Percentiles rank a stretch among this genome's conserved stretches.
Evolutionary conservation across 2,329 filamentous ascomycete species (phyloP).

Genomic region (Ophiobolus disseminans): DNA sequence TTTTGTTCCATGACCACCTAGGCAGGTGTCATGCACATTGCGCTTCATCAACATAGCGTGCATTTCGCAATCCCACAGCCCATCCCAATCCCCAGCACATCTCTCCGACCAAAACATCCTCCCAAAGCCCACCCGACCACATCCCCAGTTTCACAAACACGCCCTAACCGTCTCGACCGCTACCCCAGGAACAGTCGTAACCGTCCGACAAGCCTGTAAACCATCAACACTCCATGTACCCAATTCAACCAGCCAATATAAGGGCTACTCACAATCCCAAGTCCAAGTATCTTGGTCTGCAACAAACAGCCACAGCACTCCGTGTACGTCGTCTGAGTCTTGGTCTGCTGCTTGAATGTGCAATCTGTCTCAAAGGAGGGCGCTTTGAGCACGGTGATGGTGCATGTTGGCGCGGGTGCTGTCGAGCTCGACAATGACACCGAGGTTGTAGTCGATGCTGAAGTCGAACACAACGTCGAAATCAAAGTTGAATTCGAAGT

Average conservation of each 20-base stretch:
- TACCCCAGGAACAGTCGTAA: constrained; percentile 24
- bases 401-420: constrained; percentile 20
- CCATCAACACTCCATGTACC: constrained; percentile 3
- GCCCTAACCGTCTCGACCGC: constrained; percentile 16
- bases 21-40: no score
- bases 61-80: no score
- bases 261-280: constrained; percentile 36
- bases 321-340: constrained; percentile 32
- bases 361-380: constrained; percentile 28
- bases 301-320: constrained; percentile 38
- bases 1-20: no score
- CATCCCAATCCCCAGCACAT: not conserved
- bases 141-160: constrained; percentile 12
- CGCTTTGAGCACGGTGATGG: constrained; percentile 17
- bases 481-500: no score
- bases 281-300: constrained; percentile 22
- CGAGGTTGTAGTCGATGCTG: not conserved
- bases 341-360: constrained; percentile 31
- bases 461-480: no score
- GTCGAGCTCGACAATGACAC: no score
- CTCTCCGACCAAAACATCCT: not conserved
- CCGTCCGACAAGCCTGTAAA: constrained; percentile 25
- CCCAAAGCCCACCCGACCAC: no score
- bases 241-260: not conserved
- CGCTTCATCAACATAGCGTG: no score